These are phyloP conservation scores for Mallotus nudiflorus DNA, from an alignment of 345 rosid genomes.

Conservation along the genomic window DNA sequence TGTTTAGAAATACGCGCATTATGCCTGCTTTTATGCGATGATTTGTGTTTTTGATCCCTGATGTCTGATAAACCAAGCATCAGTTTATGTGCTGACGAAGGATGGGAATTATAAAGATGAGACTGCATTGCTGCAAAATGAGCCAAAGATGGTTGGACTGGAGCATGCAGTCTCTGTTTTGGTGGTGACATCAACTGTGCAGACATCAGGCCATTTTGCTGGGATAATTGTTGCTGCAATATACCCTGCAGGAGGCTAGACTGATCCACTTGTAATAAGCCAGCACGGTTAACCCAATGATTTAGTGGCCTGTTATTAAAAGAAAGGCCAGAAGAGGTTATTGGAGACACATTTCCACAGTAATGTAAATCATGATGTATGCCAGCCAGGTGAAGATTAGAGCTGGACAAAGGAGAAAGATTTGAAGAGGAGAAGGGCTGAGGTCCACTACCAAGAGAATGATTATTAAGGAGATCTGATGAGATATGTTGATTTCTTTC, in stretches of 20 bases:
- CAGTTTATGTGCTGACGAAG: conserved; percentile 58
- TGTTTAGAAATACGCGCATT: conserved; percentile 64
- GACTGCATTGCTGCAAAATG: conserved; percentile 74
- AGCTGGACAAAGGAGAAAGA: conserved; percentile 59
- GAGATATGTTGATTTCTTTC: conserved; percentile 63
- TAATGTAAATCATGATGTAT: conserved; percentile 63
- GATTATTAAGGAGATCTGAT: conserved; percentile 54
- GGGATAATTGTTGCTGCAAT: conserved; percentile 70
- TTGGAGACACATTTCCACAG: conserved; percentile 61
- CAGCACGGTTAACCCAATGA: conserved; percentile 80
- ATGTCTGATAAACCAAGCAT: conserved; percentile 52
- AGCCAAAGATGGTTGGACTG: conserved; percentile 62
- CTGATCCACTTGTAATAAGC: conserved; percentile 67
- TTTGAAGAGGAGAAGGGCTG: conserved; percentile 64
- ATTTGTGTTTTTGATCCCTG: conserved; percentile 69
- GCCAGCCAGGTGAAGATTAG: conserved; percentile 56
- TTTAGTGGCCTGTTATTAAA: conserved; percentile 64
- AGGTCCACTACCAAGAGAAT: conserved; percentile 49
- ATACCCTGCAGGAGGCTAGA: conserved; percentile 58
- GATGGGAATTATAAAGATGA: conserved; percentile 57
- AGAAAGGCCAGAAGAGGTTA: conserved; percentile 63
- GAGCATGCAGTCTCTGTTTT: conserved; percentile 56
- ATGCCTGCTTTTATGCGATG: conserved; percentile 67
- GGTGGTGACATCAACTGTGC: conserved; percentile 60
- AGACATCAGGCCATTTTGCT: conserved; percentile 61